These are phyloP conservation scores for Trichoderma erinaceum DNA, from an alignment of 495 filamentous ascomycete genomes.

Conservation along the genomic window DNA sequence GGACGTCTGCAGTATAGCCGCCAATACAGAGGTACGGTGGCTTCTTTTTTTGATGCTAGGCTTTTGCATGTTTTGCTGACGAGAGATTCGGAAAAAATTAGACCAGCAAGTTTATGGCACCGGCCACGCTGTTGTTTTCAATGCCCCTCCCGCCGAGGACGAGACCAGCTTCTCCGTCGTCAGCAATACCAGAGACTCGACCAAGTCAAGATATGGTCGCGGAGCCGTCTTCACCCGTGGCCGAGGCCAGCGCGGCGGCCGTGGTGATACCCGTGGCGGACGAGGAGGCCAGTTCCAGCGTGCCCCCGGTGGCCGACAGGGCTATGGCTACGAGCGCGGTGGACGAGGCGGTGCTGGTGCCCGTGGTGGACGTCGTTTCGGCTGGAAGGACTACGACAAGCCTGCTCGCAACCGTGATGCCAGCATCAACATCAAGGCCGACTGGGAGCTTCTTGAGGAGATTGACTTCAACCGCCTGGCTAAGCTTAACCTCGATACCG, in stretches of 20 bases:
- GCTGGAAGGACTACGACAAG: slow-evolving; percentile 99
- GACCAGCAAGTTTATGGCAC: slow-evolving; percentile 97
- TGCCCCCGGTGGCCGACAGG: slow-evolving; percentile 36
- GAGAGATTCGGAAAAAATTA: slow-evolving; percentile 28
- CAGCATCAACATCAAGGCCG: slow-evolving; percentile 85
- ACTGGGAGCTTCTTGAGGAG: slow-evolving; percentile 95
- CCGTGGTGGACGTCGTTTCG: slow-evolving; percentile 75
- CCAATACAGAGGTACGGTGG: slow-evolving; percentile 74
- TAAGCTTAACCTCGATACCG: slow-evolving; percentile 91
- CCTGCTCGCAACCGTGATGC: slow-evolving; percentile 92
- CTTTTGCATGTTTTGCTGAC: not conserved
- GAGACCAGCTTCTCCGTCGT: slow-evolving; percentile 97
- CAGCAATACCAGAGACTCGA: slow-evolving; percentile 79
- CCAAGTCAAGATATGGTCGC: slow-evolving; percentile 81
- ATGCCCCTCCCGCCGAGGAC: slow-evolving; percentile 84
- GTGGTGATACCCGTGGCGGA: slow-evolving; percentile 61
- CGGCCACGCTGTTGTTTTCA: slow-evolving; percentile 78
- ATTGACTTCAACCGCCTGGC: slow-evolving; percentile 93
- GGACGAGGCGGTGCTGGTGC: slow-evolving; percentile 51
- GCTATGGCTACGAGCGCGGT: slow-evolving; percentile 57
- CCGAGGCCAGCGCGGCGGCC: slow-evolving; percentile 68
- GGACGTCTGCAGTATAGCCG: slow-evolving; percentile 83
- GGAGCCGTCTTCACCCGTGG: slow-evolving; percentile 84
- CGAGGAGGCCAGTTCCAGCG: slow-evolving; percentile 52
- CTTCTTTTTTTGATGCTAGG: not conserved